Percentiles rank a stretch among this genome's conserved stretches.
These are phyloP conservation scores for Kurtzmaniella quercitrusa DNA, from an alignment of 1,139 yeast genomes.

Conservation along the genomic window DNA sequence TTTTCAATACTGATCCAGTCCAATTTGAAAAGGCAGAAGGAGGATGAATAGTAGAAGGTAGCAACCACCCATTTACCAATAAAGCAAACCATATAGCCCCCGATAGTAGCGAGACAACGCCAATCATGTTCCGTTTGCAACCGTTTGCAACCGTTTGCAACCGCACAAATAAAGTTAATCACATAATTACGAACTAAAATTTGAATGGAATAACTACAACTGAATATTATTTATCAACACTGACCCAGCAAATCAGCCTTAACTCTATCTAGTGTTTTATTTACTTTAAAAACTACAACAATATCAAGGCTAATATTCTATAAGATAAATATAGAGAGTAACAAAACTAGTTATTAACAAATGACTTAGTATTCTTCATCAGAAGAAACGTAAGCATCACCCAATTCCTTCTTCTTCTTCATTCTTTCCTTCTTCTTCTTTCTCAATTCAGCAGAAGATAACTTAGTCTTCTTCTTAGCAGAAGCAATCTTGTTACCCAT, in stretches of 20 bases:
- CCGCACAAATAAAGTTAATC: too few species aligned
- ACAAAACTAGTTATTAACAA: conserved; percentile 7
- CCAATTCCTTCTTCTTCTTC: conserved; percentile 99
- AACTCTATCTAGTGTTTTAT: too few species aligned
- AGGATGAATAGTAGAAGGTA: neutral
- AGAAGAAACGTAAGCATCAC: conserved; percentile 97
- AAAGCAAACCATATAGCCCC: neutral
- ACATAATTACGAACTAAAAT: neutral
- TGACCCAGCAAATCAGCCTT: too few species aligned
- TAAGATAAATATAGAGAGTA: conserved; percentile 10
- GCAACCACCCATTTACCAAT: neutral
- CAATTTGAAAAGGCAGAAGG: neutral
- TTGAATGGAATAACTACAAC: neutral
- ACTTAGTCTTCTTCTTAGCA: conserved; percentile 95
- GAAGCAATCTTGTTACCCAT: conserved; percentile 99
- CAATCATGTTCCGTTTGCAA: neutral
- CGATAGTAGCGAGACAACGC: neutral
- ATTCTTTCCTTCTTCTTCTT: conserved; percentile 99
- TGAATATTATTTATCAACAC: too few species aligned
- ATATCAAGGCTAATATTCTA: conserved; percentile 9
- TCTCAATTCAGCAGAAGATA: conserved; percentile 98
- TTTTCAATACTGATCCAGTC: neutral
- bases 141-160: too few species aligned
- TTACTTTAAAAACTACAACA: too few species aligned
- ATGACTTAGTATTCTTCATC: conserved; percentile 55